Evolutionary conservation across 164 flowering plant species (phyloP).

Genomic region (Paratinospora sagittata): DNA sequence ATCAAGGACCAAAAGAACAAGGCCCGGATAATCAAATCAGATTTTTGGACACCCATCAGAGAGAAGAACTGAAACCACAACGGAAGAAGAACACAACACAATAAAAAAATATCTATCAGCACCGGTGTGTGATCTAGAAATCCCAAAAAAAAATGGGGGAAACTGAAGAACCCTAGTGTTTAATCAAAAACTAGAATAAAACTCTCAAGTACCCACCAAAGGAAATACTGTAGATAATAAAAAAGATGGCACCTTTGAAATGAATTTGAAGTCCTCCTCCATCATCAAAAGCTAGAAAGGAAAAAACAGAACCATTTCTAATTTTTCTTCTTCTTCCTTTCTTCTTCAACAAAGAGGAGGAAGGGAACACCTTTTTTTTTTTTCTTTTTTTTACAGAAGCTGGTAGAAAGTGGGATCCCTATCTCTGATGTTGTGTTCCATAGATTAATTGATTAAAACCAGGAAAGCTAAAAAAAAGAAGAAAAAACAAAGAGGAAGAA

Average conservation of each 20-base stretch:
- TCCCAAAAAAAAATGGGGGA: not conserved
- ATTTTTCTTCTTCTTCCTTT: not conserved
- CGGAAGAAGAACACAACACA: not conserved
- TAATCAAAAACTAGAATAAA: not conserved
- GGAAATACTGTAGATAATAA: not conserved
- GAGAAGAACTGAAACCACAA: constrained; percentile 1
- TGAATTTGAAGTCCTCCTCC: not conserved
- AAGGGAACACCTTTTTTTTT: too few species aligned
- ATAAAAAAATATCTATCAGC: too few species aligned
- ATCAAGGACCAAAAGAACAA: constrained; percentile 22
- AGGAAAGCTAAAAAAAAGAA: not conserved
- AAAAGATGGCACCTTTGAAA: not conserved
- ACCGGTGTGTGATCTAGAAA: not conserved
- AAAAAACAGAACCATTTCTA: not conserved
- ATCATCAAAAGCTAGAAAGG: not conserved
- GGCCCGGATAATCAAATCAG: constrained; percentile 27
- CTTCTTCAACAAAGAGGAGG: not conserved
- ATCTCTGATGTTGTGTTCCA: not conserved
- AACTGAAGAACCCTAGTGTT: not conserved
- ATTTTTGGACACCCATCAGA: constrained; percentile 29
- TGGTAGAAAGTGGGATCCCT: not conserved
- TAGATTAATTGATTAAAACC: not conserved
- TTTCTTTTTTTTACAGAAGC: not conserved
- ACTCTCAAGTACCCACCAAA: not conserved
- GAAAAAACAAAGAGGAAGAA: too few species aligned